Percentiles rank a stretch among this genome's conserved stretches.
These are phyloP conservation scores for Wickerhamiella sergipiensis DNA, from an alignment of 805 yeast species.

Conservation along the genomic window DNA sequence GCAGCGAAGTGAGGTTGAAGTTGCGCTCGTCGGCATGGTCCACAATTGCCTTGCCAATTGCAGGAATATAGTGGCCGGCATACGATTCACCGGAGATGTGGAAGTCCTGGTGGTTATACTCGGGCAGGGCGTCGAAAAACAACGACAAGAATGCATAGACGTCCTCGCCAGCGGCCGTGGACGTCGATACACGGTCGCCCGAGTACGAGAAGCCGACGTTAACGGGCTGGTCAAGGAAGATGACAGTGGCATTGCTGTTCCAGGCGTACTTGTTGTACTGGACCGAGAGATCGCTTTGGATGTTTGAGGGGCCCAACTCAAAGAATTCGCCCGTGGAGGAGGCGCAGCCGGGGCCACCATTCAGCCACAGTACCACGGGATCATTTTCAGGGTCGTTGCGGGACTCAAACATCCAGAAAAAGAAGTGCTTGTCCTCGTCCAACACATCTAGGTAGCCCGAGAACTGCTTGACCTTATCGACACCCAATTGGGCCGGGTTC, in stretches of 20 bases:
- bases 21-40: constrained; percentile 42
- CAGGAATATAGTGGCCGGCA: constrained; percentile 93
- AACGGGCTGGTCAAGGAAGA: constrained; percentile 90
- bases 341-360: constrained; percentile 98
- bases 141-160: constrained; percentile 77
- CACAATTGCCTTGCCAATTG: constrained; percentile 47
- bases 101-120: constrained; percentile 46
- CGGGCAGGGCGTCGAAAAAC: constrained; percentile 79
- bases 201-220: constrained; percentile 87
- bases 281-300: constrained; percentile 52
- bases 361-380: constrained; percentile 80
- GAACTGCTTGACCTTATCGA: constrained; percentile 70
- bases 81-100: constrained; percentile 93
- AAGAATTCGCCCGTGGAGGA: constrained; percentile 83
- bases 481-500: constrained; percentile 52
- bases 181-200: constrained; percentile 10
- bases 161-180: constrained; percentile 67
- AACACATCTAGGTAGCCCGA: constrained; percentile 65
- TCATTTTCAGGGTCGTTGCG: constrained; percentile 72
- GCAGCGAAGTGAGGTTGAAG: constrained; percentile 61
- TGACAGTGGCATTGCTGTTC: constrained; percentile 85
- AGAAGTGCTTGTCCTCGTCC: constrained; percentile 82
- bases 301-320: constrained; percentile 83
- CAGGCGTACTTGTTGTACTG: constrained; percentile 80
- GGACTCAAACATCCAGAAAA: constrained; percentile 84